A percentile compares a stretch with the other conserved stretches of the same genome.
Evolutionary conservation across 495 filamentous ascomycete species (phyloP).

Genomic region (Talaromyces trachyspermus): DNA sequence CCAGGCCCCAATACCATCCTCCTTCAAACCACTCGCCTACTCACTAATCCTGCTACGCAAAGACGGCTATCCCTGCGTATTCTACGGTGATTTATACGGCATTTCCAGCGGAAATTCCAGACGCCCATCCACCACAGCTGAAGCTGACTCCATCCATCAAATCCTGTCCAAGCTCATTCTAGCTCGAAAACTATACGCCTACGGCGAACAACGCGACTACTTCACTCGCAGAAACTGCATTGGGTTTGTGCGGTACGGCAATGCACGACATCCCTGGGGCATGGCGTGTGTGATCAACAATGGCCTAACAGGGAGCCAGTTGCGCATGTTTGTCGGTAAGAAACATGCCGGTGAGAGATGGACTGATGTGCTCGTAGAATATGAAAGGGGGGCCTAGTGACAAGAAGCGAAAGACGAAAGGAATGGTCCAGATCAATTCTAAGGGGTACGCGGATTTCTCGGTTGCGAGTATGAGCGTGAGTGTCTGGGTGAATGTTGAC

Average conservation of each 20-base stretch:
- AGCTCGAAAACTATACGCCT: conserved; percentile 61
- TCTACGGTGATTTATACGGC: conserved; percentile 72
- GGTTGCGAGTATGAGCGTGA: conserved; percentile 45
- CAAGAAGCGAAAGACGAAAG: conserved; percentile 3
- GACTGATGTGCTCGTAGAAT: conserved; percentile 48
- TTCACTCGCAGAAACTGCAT: conserved; percentile 60
- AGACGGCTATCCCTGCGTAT: conserved; percentile 62
- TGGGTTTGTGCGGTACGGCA: conserved; percentile 59
- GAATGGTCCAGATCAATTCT: conserved; percentile 43
- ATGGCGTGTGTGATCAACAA: conserved; percentile 56
- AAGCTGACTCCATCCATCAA: too few relatives aligned
- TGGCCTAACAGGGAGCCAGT: conserved; percentile 35
- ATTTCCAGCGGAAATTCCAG: conserved; percentile 46
- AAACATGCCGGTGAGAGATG: conserved; percentile 49
- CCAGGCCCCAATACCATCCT: conserved; percentile 41
- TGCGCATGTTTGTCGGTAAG: conserved; percentile 54
- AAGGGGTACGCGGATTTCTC: conserved; percentile 50
- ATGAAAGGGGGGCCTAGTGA: not conserved
- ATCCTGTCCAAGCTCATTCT: conserved; percentile 52
- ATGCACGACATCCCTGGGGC: conserved; percentile 38
- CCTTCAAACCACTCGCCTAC: conserved; percentile 56
- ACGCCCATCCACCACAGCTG: too few relatives aligned
- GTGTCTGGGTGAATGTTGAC: conserved; percentile 54
- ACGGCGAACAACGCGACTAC: conserved; percentile 62
- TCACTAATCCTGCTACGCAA: conserved; percentile 58